Base-by-base conservation (phyloP, 2,329 filamentous ascomycete species). In the Exserohilum rostratum region DNA sequence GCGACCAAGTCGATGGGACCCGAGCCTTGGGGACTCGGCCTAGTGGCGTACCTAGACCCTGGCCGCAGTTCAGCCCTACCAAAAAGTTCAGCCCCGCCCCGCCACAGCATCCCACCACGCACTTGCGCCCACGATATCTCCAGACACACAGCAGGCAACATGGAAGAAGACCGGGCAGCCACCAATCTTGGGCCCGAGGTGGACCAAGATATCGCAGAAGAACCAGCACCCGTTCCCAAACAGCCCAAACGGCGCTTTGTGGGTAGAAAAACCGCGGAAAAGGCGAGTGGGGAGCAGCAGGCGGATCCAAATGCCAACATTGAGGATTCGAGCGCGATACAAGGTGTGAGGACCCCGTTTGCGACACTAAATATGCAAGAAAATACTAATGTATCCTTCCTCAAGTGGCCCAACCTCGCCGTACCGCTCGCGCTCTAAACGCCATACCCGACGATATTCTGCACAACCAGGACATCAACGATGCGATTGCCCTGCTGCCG, bases 171-270 rank as follows among this genome's bases (percentile, higher is more conserved):
- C 70, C 80, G 90, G 64, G 85, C 83, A 29, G 80, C 86, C 57
- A 84, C 87, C 29, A 89, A 92, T 67, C 77, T 93, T 25, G 89
- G 89, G 54, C 82, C 89, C 37, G 87, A 86, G 11, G 82, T 85
- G 46, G 85, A 89, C 61, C 85, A 89, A 35, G 87, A 87, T 60
- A 82, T 84, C 68, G 78, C 73, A 64, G 80, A 77, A 73, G 82
- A 81, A 55, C 74, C 79, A 20, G 76, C 76, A 6, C 64, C 80
- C 17, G 72, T 72, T 1, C 74, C 77, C 44, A 90, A 83, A 70
- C 89, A 93, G 68, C 95, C 95, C 18, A 96, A 90, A 80, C 93
- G 93, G 77, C 86, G 93, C 53, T 99, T 99, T 65, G 89, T 99
- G 15, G 95, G 95, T 27, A 84, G 91, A 63, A 86, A 88, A 18